Base-by-base conservation (phyloP, 441 rosid species). In the Raphanus hybrid region DNA sequence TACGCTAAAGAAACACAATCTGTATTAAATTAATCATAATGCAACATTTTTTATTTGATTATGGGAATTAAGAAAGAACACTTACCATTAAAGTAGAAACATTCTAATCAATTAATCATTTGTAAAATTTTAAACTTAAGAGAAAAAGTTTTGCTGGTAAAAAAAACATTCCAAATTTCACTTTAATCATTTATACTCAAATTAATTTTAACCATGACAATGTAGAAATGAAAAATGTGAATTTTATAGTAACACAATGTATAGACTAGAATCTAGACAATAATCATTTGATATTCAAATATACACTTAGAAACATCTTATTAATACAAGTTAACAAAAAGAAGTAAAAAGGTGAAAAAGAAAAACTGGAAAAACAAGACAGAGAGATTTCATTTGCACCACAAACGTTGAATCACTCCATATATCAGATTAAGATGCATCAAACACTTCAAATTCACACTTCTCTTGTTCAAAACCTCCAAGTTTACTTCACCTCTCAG, bases 401-500 rank as follows among this genome's bases (percentile, higher is more conserved):
- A 58, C 8, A 85, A 82, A 71, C 77, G 80, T 58, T 76, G 54
- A 54, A 84, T 50, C 5, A 77, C 54, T 4, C 34, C 66, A 70
- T 77, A 82, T 12, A 0, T 63, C 8, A 87, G 61, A 77, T 83
- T 66, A 71, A 88, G 78, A 70, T 14, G 63, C 85, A 90, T 74
- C 20, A 70, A 67, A 65, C 95, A 89, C 63, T 73, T 80, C 82
- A 92, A 39, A 12, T 54, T 7, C 2, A 88, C 77, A 11, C 74
- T 82, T 78, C 67, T 86, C 71, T 69, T 85, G 82, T 77, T 86
- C 86, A 85, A 73, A 18, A 80, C 69, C 71, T 7, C 50, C 83
- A 87, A 57, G 16, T 81, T 79, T 16, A 93, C 77, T 74, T 59
- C 75, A 27, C 95, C 97, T 16, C 73, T 84, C 35, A 93, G 63